These are phyloP conservation scores for Heritiera littoralis DNA, from an alignment of 345 rosid species.

Conservation along the genomic window DNA sequence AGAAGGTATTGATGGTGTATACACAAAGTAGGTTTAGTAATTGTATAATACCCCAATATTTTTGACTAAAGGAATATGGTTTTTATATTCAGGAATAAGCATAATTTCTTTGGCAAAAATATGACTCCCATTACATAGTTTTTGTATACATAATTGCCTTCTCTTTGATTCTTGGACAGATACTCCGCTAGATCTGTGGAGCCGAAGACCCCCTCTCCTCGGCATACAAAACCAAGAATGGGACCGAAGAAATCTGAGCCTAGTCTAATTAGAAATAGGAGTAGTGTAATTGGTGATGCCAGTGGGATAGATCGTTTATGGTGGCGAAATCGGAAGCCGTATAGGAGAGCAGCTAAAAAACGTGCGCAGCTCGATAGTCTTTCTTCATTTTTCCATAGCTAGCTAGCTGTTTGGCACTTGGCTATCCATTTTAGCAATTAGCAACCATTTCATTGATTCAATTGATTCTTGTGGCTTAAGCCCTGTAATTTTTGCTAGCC, in stretches of 20 bases:
- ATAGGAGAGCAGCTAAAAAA: constrained; percentile 56
- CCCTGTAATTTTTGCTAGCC: constrained; percentile 17
- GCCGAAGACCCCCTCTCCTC: constrained; percentile 61
- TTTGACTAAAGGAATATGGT: not conserved
- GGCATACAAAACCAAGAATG: constrained; percentile 32
- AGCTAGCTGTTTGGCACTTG: constrained; percentile 11
- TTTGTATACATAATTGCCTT: not conserved
- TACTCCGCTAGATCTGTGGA: constrained; percentile 35
- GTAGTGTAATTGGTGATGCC: constrained; percentile 8
- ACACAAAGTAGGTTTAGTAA: not conserved
- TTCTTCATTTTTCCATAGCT: constrained; percentile 44
- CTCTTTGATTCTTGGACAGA: constrained; percentile 37
- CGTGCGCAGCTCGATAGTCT: constrained; percentile 51
- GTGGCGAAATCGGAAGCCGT: constrained; percentile 78
- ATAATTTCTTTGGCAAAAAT: not conserved
- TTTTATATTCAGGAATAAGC: not conserved
- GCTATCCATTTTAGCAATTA: not conserved
- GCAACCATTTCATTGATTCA: constrained; percentile 47
- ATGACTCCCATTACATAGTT: not conserved
- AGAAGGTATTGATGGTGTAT: not conserved
- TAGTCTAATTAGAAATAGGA: constrained; percentile 16
- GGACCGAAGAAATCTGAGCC: constrained; percentile 18
- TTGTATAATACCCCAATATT: too few species aligned
- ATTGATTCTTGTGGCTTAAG: constrained; percentile 40
- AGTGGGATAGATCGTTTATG: constrained; percentile 42